Percentiles rank a stretch among this genome's conserved stretches.
Evolutionary conservation across 495 filamentous ascomycete genomes (phyloP).

Genomic region (Niebla homalea): DNA sequence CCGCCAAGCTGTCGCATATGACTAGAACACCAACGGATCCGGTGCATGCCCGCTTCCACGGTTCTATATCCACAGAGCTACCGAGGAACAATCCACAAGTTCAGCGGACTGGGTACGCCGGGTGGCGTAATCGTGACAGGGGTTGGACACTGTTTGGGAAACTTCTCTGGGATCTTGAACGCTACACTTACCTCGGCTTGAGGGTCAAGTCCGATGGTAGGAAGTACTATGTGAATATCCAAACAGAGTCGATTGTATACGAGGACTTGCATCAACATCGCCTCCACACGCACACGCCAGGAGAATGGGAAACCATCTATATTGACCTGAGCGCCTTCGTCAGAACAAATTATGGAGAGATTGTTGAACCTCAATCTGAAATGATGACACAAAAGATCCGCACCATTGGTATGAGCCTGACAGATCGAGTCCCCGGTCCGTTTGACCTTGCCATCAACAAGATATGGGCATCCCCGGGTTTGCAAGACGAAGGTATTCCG

Average conservation of each 20-base stretch:
- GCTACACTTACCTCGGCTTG: conserved; percentile 74
- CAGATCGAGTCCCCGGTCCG: conserved; percentile 73
- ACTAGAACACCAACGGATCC: conserved; percentile 29
- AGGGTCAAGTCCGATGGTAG: conserved; percentile 85
- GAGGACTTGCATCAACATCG: conserved; percentile 94
- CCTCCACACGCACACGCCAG: conserved; percentile 64
- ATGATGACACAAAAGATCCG: conserved; percentile 71
- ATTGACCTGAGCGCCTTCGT: conserved; percentile 88
- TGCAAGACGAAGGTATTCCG: conserved; percentile 29
- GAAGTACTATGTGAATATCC: conserved; percentile 87
- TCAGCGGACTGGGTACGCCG: conserved; percentile 71
- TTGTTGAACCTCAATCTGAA: conserved; percentile 83
- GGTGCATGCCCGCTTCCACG: conserved; percentile 66
- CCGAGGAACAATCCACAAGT: conserved; percentile 59
- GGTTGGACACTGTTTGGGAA: conserved; percentile 62
- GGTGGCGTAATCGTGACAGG: conserved; percentile 57
- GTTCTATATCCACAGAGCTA: conserved; percentile 73
- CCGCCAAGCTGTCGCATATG: conserved; percentile 55
- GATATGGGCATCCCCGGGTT: conserved; percentile 59
- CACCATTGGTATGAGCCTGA: conserved; percentile 77
- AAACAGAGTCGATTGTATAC: conserved; percentile 82
- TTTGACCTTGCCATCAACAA: conserved; percentile 72
- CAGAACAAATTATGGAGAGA: conserved; percentile 78
- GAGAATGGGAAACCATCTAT: conserved; percentile 85
- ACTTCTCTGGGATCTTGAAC: conserved; percentile 74